Evolutionary conservation across 768 basidiomycete species (phyloP).

Genomic region (Collybiopsis luxurians): DNA sequence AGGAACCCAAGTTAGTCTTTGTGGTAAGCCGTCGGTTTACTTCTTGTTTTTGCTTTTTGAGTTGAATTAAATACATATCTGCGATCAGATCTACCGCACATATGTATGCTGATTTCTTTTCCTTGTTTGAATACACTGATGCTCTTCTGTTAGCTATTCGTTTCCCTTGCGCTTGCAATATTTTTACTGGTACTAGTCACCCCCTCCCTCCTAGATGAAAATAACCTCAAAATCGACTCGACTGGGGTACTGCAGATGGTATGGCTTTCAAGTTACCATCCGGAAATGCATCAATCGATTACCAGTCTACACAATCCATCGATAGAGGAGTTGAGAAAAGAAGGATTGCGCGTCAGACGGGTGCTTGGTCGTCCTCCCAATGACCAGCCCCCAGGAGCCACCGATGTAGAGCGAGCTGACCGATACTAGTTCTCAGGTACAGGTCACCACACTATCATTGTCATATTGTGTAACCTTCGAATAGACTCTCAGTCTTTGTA

Average conservation of each 20-base stretch:
- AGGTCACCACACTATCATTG: too few species aligned
- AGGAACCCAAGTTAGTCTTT: not conserved
- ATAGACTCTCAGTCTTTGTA: too few species aligned
- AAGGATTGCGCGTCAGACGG: too few species aligned
- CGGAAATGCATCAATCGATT: constrained; percentile 1
- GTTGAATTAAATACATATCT: too few species aligned
- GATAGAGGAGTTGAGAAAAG: not conserved
- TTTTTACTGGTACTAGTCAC: not conserved
- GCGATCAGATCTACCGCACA: not conserved
- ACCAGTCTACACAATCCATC: not conserved
- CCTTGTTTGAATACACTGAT: not conserved
- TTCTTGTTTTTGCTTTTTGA: not conserved
- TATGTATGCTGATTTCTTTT: not conserved
- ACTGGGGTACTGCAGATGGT: constrained; percentile 8
- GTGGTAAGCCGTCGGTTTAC: not conserved
- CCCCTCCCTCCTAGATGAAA: constrained; percentile 3
- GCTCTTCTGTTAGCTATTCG: not conserved
- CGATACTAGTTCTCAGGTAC: too few species aligned
- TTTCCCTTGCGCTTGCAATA: not conserved
- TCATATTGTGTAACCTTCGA: too few species aligned
- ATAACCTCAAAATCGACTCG: constrained; percentile 4
- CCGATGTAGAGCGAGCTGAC: too few species aligned
- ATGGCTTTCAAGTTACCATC: constrained; percentile 1
- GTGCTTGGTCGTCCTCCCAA: too few species aligned
- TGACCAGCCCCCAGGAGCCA: too few species aligned